A percentile compares a stretch with the other conserved stretches of the same genome.
Evolutionary conservation across 2,329 filamentous ascomycete genomes (phyloP).

Genomic region (Xylariomycetidae sp.): DNA sequence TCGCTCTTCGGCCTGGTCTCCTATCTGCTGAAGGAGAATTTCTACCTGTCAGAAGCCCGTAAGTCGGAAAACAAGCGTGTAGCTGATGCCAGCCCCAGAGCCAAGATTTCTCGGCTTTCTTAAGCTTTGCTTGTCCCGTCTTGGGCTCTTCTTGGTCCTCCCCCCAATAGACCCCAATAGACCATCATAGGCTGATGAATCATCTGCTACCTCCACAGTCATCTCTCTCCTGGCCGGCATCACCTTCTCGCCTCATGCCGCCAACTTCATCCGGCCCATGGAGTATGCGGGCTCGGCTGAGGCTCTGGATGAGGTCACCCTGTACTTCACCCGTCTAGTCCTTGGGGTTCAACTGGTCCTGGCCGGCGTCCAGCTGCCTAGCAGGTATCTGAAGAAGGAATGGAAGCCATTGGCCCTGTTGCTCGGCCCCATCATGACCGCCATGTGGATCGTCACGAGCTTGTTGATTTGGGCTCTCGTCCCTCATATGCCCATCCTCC

Average conservation of each 20-base stretch:
- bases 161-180: too few species aligned
- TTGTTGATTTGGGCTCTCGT: constrained; percentile 72
- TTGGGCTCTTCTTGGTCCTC: too few species aligned
- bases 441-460: constrained; percentile 82
- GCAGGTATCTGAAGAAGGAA: constrained; percentile 71
- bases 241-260: constrained; percentile 68
- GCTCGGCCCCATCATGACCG: constrained; percentile 76
- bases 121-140: too few species aligned
- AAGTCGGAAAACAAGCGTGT: too few species aligned
- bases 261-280: constrained; percentile 68
- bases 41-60: constrained; percentile 88
- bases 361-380: constrained; percentile 81
- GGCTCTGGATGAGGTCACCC: constrained; percentile 65
- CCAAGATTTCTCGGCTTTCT: too few species aligned
- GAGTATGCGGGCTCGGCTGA: constrained; percentile 61
- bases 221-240: constrained; percentile 78
- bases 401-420: constrained; percentile 70
- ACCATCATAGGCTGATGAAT: constrained; percentile 5
- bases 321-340: constrained; percentile 81
- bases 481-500: constrained; percentile 64
- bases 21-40: constrained; percentile 81
- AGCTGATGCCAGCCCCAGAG: too few species aligned
- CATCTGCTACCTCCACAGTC: constrained; percentile 45
- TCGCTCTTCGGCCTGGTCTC: constrained; percentile 87
- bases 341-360: constrained; percentile 86